Conservation (phyloP, 2,329 filamentous ascomycete genomes). For the Stagonosporopsis cucurbitacearum region DNA sequence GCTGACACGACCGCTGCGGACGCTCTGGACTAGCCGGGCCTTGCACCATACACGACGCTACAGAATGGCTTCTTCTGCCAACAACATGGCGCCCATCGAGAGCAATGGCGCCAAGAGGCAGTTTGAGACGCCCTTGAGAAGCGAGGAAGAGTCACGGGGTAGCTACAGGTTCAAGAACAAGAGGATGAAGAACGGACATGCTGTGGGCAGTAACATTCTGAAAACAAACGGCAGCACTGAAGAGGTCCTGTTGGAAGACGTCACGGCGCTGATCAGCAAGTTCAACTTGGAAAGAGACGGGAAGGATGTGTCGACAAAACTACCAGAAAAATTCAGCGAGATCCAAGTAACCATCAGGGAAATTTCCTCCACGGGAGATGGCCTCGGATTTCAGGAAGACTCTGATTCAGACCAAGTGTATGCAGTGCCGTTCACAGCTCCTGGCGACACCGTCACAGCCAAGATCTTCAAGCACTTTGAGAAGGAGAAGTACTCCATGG, state of each 20-base stretch:
- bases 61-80: conserved; percentile 45
- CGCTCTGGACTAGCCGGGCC: conserved; percentile 28
- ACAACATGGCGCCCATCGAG: conserved; percentile 39
- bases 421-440: conserved; percentile 85
- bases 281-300: conserved; percentile 33
- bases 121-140: conserved; percentile 42
- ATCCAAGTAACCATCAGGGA: conserved; percentile 81
- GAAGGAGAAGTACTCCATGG: conserved; percentile 71
- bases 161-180: conserved; percentile 54
- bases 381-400: conserved; percentile 74
- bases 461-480: conserved; percentile 78
- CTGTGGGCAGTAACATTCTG: conserved; percentile 43
- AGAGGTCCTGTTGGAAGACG: conserved; percentile 56
- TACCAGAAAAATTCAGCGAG: conserved; percentile 74
- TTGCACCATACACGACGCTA: conserved; percentile 19
- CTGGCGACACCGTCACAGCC: conserved; percentile 79
- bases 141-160: conserved; percentile 43
- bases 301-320: conserved; percentile 18
- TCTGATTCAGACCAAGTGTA: conserved; percentile 73
- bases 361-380: conserved; percentile 91
- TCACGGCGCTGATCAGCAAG: conserved; percentile 52
- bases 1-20: conserved; percentile 36
- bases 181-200: conserved; percentile 55
- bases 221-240: conserved; percentile 56
- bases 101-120: conserved; percentile 45